These are phyloP conservation scores for Pinus albicaulis DNA, from an alignment of 75 land plant genomes.

Conservation along the genomic window DNA sequence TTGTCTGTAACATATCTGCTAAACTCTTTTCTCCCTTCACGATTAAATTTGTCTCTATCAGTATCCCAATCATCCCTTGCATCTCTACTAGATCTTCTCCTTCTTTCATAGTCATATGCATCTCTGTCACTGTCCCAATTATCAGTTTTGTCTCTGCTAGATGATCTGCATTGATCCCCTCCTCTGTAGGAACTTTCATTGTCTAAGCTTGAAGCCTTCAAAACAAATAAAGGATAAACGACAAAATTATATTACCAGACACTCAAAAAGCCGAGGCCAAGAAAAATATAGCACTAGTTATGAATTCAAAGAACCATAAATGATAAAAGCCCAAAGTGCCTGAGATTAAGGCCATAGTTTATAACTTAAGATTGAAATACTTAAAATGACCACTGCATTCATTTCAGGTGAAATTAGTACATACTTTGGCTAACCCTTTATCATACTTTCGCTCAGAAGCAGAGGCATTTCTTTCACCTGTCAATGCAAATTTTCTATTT, in stretches of 20 bases:
- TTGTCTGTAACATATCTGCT: not conserved
- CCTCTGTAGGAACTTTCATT: constrained; percentile 11
- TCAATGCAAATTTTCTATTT: not conserved
- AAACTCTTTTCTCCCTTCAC: constrained; percentile 14
- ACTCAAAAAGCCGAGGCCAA: no score
- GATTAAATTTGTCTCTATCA: constrained; percentile 14
- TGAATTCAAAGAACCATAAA: no score
- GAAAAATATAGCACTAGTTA: no score
- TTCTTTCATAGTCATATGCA: not conserved
- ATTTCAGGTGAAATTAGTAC: not conserved
- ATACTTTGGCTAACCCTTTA: constrained; percentile 4
- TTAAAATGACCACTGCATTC: not conserved
- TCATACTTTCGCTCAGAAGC: constrained; percentile 2
- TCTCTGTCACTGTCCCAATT: constrained; percentile 8
- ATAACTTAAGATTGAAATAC: not conserved
- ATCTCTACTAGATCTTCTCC: constrained; percentile 15
- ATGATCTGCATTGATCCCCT: constrained; percentile 10
- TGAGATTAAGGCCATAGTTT: not conserved
- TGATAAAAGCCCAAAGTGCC: no score
- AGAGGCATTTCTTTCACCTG: constrained; percentile 2
- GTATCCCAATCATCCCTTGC: constrained; percentile 12
- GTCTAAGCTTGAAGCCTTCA: constrained; percentile 23
- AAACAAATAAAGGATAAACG: not conserved
- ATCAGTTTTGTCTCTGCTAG: constrained; percentile 13
- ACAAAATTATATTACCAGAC: not conserved